Percentiles rank a stretch among this genome's conserved stretches.
Conservation (phyloP, 2,329 filamentous ascomycete species). For the Monosporascus sp. region DNA sequence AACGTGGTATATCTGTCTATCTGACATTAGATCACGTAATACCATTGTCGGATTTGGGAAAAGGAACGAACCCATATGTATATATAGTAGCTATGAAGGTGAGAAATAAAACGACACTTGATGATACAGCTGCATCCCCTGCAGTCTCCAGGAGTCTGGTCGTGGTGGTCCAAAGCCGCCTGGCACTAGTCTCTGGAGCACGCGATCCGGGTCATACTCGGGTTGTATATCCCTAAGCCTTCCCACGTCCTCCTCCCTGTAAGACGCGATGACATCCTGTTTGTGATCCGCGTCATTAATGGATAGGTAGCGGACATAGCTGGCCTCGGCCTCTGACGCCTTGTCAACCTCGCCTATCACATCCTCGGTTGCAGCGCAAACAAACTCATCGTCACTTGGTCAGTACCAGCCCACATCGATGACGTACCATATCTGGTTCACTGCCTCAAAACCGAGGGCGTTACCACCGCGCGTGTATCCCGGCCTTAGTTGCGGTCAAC, state of each 20-base stretch:
- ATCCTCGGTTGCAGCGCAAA: neutral
- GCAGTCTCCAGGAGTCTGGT: too few relatives aligned
- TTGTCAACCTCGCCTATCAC: neutral
- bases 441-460: constrained; percentile 3
- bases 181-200: constrained; percentile 6
- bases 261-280: constrained; percentile 7
- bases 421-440: constrained; percentile 4
- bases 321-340: neutral
- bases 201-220: constrained; percentile 4
- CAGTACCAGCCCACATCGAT: constrained; percentile 2
- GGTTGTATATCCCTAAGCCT: constrained; percentile 1
- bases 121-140: too few relatives aligned
- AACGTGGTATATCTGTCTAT: too few relatives aligned
- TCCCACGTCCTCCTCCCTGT: constrained; percentile 2
- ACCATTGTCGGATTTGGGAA: too few relatives aligned
- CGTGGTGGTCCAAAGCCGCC: neutral
- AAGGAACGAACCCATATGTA: too few relatives aligned
- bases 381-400: constrained; percentile 1
- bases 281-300: constrained; percentile 9
- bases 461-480: constrained; percentile 3
- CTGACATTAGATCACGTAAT: too few relatives aligned
- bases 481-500: neutral
- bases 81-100: too few relatives aligned
- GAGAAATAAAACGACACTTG: too few relatives aligned
- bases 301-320: neutral